Evolutionary conservation across 2,329 filamentous ascomycete species (phyloP).

Genomic region (Colletotrichum sp.): DNA sequence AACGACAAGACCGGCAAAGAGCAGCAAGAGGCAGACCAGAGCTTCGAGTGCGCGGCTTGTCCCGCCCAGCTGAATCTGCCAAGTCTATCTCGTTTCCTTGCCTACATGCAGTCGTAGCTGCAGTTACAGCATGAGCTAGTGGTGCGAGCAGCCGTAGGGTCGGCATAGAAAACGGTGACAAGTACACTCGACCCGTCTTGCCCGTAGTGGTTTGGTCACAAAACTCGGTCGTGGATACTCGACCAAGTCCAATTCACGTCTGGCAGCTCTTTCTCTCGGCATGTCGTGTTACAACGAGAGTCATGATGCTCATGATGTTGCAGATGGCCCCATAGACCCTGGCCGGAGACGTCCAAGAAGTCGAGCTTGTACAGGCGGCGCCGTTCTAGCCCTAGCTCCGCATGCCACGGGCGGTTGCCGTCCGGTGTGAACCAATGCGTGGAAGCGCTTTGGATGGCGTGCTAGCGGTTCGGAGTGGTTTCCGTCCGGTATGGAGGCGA

Average conservation of each 20-base stretch:
- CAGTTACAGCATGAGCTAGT: neutral
- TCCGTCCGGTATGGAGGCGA: neutral
- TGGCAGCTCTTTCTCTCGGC: neutral
- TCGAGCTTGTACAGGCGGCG: neutral
- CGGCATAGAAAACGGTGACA: neutral
- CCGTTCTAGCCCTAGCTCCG: neutral
- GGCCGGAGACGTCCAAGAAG: slow-evolving; percentile 4
- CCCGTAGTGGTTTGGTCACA: neutral
- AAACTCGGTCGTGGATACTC: neutral
- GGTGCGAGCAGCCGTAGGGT: neutral
- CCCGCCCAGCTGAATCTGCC: neutral
- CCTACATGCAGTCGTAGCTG: neutral
- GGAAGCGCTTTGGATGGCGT: neutral
- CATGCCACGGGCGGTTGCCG: slow-evolving; percentile 3
- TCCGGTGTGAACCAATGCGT: neutral
- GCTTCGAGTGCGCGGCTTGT: neutral
- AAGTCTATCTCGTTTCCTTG: neutral
- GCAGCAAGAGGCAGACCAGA: neutral
- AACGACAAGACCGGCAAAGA: neutral
- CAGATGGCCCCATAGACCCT: neutral
- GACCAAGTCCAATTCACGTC: neutral
- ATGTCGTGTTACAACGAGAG: neutral
- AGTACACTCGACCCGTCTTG: slow-evolving; percentile 1
- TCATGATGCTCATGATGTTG: neutral
- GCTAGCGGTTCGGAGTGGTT: neutral